phyloP scores from a whole-genome alignment of 2,329 filamentous ascomycete species.

The Xylariaceae sp. region DNA sequence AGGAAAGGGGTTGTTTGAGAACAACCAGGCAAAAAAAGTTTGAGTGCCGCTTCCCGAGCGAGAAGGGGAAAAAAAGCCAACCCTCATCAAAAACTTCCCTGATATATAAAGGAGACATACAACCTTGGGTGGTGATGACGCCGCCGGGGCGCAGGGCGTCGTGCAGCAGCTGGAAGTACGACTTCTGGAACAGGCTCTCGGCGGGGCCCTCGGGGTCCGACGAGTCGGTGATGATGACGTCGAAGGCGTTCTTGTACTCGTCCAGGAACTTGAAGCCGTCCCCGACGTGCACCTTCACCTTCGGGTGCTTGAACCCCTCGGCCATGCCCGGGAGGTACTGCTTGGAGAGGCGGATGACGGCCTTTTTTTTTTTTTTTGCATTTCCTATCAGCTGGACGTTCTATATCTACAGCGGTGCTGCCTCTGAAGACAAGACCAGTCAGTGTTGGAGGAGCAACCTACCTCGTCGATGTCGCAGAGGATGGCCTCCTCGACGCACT shows the following conservation, averaged over 20 bases:
- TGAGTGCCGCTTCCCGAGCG: conserved; percentile 31
- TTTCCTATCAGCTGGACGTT: background rate
- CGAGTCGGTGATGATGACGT: conserved; percentile 99
- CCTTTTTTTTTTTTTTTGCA: too few species aligned
- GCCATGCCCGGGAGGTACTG: conserved; percentile 95
- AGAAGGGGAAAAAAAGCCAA: too few species aligned
- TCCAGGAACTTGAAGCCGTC: conserved; percentile 99
- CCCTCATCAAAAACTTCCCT: conserved; percentile 34
- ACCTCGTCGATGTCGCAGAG: conserved; percentile 99
- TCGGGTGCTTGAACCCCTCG: conserved; percentile 90
- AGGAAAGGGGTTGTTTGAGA: conserved; percentile 27
- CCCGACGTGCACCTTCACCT: conserved; percentile 88
- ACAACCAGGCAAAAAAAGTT: conserved; percentile 39
- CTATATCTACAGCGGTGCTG: background rate
- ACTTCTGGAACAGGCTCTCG: conserved; percentile 96
- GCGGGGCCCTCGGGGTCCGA: conserved; percentile 96
- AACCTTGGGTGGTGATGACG: conserved; percentile 99
- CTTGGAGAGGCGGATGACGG: conserved; percentile 97
- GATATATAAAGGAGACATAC: conserved; percentile 79
- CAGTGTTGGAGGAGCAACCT: conserved; percentile 48
- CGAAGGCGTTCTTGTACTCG: conserved; percentile 95
- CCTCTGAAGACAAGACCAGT: background rate
- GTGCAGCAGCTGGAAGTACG: conserved; percentile 93
- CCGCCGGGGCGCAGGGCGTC: conserved; percentile 91
- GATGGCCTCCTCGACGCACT: conserved; percentile 90